These are phyloP conservation scores for Tolypocladium tundrense DNA, from an alignment of 2,329 filamentous ascomycete genomes.

Conservation along the genomic window DNA sequence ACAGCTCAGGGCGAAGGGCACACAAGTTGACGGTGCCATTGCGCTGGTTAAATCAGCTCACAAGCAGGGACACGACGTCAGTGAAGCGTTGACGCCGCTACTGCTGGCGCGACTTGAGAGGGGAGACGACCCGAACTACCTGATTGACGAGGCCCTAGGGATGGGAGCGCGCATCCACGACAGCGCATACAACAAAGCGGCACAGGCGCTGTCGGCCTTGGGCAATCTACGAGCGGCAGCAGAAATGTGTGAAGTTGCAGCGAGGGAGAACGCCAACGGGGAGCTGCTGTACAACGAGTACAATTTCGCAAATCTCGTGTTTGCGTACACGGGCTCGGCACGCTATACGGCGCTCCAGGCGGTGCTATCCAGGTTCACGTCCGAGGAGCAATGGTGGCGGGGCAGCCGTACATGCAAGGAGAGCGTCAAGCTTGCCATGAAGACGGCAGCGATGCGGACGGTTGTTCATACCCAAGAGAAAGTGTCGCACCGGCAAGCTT, in stretches of 20 bases:
- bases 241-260: conserved; percentile 23
- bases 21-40: conserved; percentile 21
- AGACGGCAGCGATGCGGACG: conserved; percentile 17
- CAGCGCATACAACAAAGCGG: conserved; percentile 24
- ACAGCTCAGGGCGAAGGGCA: conserved; percentile 21
- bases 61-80: conserved; percentile 29
- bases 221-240: conserved; percentile 20
- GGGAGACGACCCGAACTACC: conserved; percentile 14
- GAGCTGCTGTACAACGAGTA: conserved; percentile 24
- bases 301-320: conserved; percentile 27
- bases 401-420: conserved; percentile 25
- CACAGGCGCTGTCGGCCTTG: conserved; percentile 16
- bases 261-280: conserved; percentile 24
- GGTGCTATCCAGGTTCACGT: conserved; percentile 20
- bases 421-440: conserved; percentile 27
- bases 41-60: conserved; percentile 29
- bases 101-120: conserved; percentile 25
- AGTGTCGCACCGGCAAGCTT: conserved; percentile 12
- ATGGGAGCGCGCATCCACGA: conserved; percentile 22
- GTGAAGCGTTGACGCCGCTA: conserved; percentile 26
- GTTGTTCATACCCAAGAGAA: conserved; percentile 4
- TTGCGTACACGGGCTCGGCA: conserved; percentile 20
- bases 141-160: conserved; percentile 16
- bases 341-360: conserved; percentile 19
- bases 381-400: conserved; percentile 24